Percentiles rank a stretch among this genome's conserved stretches.
Evolutionary conservation across 2,329 filamentous ascomycete species (phyloP).

Genomic region (Ascochyta fabae): DNA sequence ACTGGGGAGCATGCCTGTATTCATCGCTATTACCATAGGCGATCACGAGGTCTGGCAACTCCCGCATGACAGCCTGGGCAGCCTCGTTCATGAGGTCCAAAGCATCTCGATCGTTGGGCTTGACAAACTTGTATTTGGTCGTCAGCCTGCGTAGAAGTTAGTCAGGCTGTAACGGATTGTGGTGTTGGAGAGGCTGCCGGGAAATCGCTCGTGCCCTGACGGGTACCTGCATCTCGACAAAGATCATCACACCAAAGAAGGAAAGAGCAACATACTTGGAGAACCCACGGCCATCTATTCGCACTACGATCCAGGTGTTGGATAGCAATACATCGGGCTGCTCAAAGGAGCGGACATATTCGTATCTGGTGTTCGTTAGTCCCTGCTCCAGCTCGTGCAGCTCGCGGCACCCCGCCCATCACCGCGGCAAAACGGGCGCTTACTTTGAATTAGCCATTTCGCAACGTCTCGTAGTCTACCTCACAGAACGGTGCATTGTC

Average conservation of each 20-base stretch:
- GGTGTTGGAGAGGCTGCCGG: neutral
- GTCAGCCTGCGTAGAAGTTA: constrained; percentile 67
- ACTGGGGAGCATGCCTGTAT: constrained; percentile 67
- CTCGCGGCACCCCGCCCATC: constrained; percentile 1
- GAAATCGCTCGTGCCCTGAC: constrained; percentile 6
- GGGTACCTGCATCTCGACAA: constrained; percentile 27
- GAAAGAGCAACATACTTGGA: constrained; percentile 70
- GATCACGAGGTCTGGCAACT: constrained; percentile 83
- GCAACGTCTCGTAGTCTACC: constrained; percentile 6
- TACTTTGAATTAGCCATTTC: constrained; percentile 20
- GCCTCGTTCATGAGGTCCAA: constrained; percentile 94
- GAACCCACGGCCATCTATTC: constrained; percentile 92
- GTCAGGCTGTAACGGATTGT: neutral
- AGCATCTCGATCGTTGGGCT: constrained; percentile 89
- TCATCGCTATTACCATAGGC: constrained; percentile 96
- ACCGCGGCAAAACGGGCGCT: neutral
- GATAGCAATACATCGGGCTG: constrained; percentile 78
- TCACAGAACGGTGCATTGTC: constrained; percentile 5
- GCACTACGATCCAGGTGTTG: constrained; percentile 94
- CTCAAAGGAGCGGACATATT: constrained; percentile 93
- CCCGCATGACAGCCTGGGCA: constrained; percentile 81
- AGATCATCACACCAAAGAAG: constrained; percentile 10
- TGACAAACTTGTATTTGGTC: constrained; percentile 81
- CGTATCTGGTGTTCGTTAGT: constrained; percentile 67
- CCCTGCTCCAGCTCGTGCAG: constrained; percentile 5